Conservation (phyloP, 2,329 filamentous ascomycete species). For the Cadophora gregata region DNA sequence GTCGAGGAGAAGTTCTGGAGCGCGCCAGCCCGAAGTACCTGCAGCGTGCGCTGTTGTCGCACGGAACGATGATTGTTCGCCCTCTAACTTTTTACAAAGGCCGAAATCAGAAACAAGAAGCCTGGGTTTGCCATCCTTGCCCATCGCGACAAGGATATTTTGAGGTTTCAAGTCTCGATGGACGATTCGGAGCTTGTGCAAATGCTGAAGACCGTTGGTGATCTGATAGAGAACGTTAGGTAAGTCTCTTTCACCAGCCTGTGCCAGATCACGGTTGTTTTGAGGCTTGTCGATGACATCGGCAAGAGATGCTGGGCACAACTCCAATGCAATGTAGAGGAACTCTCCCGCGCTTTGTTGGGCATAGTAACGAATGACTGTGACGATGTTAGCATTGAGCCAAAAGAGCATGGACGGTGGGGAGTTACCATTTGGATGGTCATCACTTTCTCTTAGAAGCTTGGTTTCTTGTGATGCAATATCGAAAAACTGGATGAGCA, state of each 20-base stretch:
- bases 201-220: slow-evolving; percentile 83
- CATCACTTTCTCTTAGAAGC: slow-evolving; percentile 88
- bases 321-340: slow-evolving; percentile 93
- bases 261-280: slow-evolving; percentile 70
- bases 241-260: slow-evolving; percentile 75
- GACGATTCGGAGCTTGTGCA: slow-evolving; percentile 92
- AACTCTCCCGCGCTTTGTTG: slow-evolving; percentile 89
- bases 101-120: slow-evolving; percentile 97
- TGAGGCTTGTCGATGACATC: slow-evolving; percentile 84
- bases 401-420: not conserved
- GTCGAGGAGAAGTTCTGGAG: slow-evolving; percentile 87
- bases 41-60: slow-evolving; percentile 93
- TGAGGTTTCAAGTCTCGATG: slow-evolving; percentile 97
- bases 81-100: slow-evolving; percentile 94
- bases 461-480: slow-evolving; percentile 94
- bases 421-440: slow-evolving; percentile 79
- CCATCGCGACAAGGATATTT: slow-evolving; percentile 87
- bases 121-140: slow-evolving; percentile 73
- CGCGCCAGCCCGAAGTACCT: slow-evolving; percentile 95
- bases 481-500: slow-evolving; percentile 95
- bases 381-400: slow-evolving; percentile 36
- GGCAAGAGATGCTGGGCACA: slow-evolving; percentile 91
- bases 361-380: slow-evolving; percentile 93
- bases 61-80: slow-evolving; percentile 91
- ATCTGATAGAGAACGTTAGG: slow-evolving; percentile 87